Evolutionary conservation across 257 asterid genomes (phyloP).

Genomic region (Rhazya stricta): DNA sequence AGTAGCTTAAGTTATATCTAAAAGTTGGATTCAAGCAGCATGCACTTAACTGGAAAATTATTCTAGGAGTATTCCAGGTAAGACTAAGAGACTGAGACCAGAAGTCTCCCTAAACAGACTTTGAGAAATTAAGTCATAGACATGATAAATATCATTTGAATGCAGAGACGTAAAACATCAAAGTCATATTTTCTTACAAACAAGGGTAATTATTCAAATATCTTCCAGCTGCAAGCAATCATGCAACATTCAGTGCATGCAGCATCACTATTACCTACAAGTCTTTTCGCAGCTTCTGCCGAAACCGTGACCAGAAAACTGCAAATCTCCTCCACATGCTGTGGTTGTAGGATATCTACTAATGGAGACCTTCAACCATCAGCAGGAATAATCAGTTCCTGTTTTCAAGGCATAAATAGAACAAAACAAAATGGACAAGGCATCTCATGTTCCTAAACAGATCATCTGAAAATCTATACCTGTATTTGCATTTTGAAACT

Average conservation of each 20-base stretch:
- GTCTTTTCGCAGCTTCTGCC: conserved; percentile 43
- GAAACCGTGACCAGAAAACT: conserved; percentile 48
- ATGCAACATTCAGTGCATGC: neutral
- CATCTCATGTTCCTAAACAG: conserved; percentile 1
- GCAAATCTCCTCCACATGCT: conserved; percentile 52
- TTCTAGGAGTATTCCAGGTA: neutral
- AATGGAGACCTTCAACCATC: conserved; percentile 43
- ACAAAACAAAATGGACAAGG: neutral
- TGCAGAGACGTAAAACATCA: neutral
- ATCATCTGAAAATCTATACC: conserved; percentile 27
- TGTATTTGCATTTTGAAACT: conserved; percentile 38
- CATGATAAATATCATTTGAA: neutral
- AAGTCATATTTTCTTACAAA: neutral
- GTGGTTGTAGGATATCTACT: conserved; percentile 44
- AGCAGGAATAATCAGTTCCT: neutral
- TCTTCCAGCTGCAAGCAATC: neutral
- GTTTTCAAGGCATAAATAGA: neutral
- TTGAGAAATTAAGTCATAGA: neutral
- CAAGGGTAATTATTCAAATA: neutral
- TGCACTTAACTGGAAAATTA: neutral
- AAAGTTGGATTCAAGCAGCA: neutral
- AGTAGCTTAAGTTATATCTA: neutral
- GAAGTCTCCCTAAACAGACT: neutral
- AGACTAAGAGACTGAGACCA: neutral
- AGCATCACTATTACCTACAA: conserved; percentile 34